Base-by-base conservation (phyloP, 225 moss, liverwort and hornwort genomes). In the Physcomitrellopsis africana region DNA sequence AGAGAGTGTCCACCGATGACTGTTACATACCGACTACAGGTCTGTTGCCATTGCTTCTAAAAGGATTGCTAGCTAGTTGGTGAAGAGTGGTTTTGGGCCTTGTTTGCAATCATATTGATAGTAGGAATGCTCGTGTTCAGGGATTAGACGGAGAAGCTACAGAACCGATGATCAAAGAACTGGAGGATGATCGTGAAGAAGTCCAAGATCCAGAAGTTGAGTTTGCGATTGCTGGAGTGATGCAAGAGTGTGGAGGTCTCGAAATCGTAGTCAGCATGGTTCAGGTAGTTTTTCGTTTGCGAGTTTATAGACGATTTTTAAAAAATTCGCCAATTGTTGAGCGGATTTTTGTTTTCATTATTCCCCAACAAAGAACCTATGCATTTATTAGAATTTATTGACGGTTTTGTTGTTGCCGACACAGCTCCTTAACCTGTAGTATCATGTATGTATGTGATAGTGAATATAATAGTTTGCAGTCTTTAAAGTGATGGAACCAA, bases 1-100 rank as follows among this genome's bases (percentile, higher is more conserved):
- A 89, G 95, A 85, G 99, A 99, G 63, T 99, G 93, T 79, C 99
- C 95, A 72, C 99, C 99, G 0, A 99, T 99, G 99, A 93, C 99
- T 70, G 82, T 99, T 58, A 99, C 99, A 16, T 99, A 95, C 65
- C 85, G 99, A 37, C 85, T 99, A 68, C 99, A 99, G 93, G 99
- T 95, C 47, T 69, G 86, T 82, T 17, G 44, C 17, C 54, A 51
- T 44, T 54, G 10, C 52, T 48, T 26, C 57, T 65, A 48, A 12
- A 61, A 18, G 27, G 57, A 17, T 60, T 74, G 44, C 26, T 60
- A 29, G 41, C 10, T 44, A 22, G 72, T 63, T 72, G 58, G 67
- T 68, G 12, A 23, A 53, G 60, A 61, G 54, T 67, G 8, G 10
- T 48, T 2, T 44, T 56, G 32, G 37, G 15, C 24, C 58, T 77